These are phyloP conservation scores for Leishmania tarentolae DNA, from an alignment of 208 protist species.

Conservation along the genomic window DNA sequence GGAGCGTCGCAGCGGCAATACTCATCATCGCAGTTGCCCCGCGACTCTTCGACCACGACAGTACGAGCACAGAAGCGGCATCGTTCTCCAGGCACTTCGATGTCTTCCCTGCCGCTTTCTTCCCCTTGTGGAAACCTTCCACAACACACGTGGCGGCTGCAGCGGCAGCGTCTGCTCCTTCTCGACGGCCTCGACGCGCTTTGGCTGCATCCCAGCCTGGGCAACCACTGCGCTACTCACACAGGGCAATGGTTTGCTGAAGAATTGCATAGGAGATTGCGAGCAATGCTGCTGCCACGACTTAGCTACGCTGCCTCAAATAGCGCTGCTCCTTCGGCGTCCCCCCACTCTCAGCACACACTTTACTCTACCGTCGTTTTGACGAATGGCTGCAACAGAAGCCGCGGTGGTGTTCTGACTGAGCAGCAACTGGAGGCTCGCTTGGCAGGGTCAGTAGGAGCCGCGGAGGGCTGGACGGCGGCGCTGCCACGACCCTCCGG, in stretches of 20 bases:
- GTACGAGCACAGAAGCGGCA: not conserved
- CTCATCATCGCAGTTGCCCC: not conserved
- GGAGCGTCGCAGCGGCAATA: not conserved
- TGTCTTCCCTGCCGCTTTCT: not conserved
- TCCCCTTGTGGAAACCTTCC: not conserved
- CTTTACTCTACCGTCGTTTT: constrained; percentile 21
- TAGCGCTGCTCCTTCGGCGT: not conserved
- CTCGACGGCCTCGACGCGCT: constrained; percentile 26
- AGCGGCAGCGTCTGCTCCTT: constrained; percentile 25
- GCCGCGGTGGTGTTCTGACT: constrained; percentile 1
- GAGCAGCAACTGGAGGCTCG: constrained; percentile 5
- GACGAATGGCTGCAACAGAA: constrained; percentile 23
- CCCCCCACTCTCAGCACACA: not conserved
- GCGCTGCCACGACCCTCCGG: constrained; percentile 15
- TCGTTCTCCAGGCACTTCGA: not conserved
- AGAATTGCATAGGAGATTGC: constrained; percentile 45
- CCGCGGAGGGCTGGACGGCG: not conserved
- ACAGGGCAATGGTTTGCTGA: constrained; percentile 34
- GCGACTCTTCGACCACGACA: not conserved
- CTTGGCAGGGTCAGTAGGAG: not conserved
- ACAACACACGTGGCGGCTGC: constrained; percentile 10
- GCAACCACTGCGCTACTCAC: constrained; percentile 33
- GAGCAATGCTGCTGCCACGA: constrained; percentile 26
- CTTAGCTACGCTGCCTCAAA: not conserved
- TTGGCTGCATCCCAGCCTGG: constrained; percentile 28